Percentiles rank a stretch among this genome's conserved stretches.
Evolutionary conservation across 1,284 basidiomycete species (phyloP).

Genomic region (Moesziomyces sp.): DNA sequence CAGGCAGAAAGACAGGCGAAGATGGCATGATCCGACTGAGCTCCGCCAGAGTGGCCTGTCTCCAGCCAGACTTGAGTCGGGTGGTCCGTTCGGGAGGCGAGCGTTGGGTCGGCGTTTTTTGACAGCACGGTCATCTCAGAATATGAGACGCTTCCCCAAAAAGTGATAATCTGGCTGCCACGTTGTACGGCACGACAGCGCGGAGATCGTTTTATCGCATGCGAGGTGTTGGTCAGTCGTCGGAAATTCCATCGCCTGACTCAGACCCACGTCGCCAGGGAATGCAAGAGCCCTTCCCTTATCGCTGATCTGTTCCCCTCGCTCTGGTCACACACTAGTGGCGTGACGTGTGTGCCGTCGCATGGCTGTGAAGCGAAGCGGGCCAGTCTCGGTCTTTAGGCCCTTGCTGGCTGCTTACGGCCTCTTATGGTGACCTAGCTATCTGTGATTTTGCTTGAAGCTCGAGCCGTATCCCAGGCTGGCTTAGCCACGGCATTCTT

Average conservation of each 20-base stretch:
- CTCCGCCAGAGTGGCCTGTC: background rate
- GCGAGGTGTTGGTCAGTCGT: background rate
- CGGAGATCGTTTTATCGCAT: constrained; percentile 1
- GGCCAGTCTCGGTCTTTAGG: background rate
- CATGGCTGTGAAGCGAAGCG: background rate
- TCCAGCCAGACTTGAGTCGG: background rate
- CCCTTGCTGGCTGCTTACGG: background rate
- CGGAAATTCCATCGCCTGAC: constrained; percentile 22
- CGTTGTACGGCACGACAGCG: background rate
- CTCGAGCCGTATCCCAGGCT: too few species aligned
- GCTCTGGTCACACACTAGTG: background rate
- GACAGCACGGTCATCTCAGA: constrained; percentile 12
- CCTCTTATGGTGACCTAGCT: too few species aligned
- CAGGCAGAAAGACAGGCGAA: background rate
- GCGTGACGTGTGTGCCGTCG: background rate
- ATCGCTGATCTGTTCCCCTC: background rate
- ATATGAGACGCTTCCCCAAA: background rate
- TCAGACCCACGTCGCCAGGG: constrained; percentile 6
- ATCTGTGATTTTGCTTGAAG: background rate
- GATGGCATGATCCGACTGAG: background rate
- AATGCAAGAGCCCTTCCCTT: constrained; percentile 1
- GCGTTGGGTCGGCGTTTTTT: constrained; percentile 13
- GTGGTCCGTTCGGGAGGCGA: background rate
- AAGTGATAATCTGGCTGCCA: background rate
- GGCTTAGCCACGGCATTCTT: too few species aligned